Conservation (phyloP, 768 basidiomycete species). For the Pilatotrama ljubarskyi region DNA sequence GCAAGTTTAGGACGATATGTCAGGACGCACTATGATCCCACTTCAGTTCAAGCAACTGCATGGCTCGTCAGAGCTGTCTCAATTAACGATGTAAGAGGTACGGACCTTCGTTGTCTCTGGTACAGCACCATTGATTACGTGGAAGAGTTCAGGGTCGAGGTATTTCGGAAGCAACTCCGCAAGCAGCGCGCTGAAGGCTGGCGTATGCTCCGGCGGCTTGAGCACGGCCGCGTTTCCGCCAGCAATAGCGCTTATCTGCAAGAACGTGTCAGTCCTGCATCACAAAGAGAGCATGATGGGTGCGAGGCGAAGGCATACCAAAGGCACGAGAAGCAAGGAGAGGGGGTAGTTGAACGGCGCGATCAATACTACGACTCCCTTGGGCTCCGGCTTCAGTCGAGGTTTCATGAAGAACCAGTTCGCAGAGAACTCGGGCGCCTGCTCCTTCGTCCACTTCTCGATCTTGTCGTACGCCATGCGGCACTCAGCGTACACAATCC, state of each 20-base stretch:
- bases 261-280: neutral
- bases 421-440: conserved; percentile 55
- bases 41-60: conserved; percentile 63
- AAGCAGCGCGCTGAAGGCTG: conserved; percentile 55
- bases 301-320: too few species aligned
- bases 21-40: conserved; percentile 55
- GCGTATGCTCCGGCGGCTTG: conserved; percentile 74
- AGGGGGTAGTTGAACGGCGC: conserved; percentile 77
- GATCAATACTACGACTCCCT: conserved; percentile 71
- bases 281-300: too few species aligned
- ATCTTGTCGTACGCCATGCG: conserved; percentile 59
- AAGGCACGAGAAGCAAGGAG: conserved; percentile 54
- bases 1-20: neutral
- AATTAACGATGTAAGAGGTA: neutral
- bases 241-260: conserved; percentile 60
- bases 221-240: conserved; percentile 71
- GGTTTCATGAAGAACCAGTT: conserved; percentile 62
- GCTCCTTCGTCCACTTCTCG: conserved; percentile 71
- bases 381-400: conserved; percentile 68
- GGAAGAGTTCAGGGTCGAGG: conserved; percentile 61
- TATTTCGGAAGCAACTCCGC: conserved; percentile 73
- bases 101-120: conserved; percentile 60
- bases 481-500: conserved; percentile 49
- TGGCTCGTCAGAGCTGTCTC: neutral
- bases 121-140: conserved; percentile 68